Conservation (phyloP, 106 monocot genomes). For the Dendrobium huoshanense region DNA sequence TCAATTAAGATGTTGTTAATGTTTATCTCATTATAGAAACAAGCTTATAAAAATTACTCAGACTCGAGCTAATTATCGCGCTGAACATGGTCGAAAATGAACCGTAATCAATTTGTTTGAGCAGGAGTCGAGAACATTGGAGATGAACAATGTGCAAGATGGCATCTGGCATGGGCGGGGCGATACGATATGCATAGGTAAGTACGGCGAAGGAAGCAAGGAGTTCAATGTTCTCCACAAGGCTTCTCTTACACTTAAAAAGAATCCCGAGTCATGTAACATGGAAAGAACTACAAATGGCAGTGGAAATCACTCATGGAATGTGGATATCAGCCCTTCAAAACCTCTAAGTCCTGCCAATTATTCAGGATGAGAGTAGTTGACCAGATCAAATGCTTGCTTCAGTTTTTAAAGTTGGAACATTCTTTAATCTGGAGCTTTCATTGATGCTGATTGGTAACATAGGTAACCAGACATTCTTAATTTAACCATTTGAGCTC, state of each 20-base stretch:
- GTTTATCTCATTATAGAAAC: too few species aligned
- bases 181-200: constrained; percentile 76
- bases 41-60: too few species aligned
- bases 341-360: constrained; percentile 24
- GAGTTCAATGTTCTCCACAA: constrained; percentile 24
- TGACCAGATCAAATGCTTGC: too few species aligned
- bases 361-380: too few species aligned
- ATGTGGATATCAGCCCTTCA: constrained; percentile 11
- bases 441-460: not conserved
- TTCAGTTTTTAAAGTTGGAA: not conserved
- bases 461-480: not conserved
- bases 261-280: constrained; percentile 40
- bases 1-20: too few species aligned
- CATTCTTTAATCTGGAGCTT: not conserved
- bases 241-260: constrained; percentile 25
- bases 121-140: constrained; percentile 84
- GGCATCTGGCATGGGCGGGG: constrained; percentile 88
- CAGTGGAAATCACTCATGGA: constrained; percentile 19
- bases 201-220: constrained; percentile 44
- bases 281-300: constrained; percentile 48
- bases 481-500: not conserved
- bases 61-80: too few species aligned
- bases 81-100: too few species aligned
- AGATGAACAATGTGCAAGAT: constrained; percentile 86
- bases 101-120: constrained; percentile 6